Evolutionary conservation across 495 filamentous ascomycete species (phyloP), one percentile per base, ranked within the genome.

Genomic region (Aspergillus kassunensis): DNA sequence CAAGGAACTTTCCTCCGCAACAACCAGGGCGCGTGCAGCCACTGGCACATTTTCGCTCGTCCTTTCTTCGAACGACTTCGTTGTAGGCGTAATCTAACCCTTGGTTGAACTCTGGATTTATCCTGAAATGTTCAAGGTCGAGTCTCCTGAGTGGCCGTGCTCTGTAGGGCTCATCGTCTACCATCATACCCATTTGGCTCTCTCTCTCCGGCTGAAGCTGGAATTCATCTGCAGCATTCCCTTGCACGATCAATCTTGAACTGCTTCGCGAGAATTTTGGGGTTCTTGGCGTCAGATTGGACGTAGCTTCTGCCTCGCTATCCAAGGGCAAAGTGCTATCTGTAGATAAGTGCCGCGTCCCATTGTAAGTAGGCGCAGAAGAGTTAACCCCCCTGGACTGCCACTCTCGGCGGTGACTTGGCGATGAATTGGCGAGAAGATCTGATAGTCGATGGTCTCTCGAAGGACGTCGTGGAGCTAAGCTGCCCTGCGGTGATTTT

Each of bases 11-110:
- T 29, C 74, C 77, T 36, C 91, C 90, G 61, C 91, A 95, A 69
- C 91, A 96, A 20, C 79, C 74, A 1, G 82, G 74, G 30, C 85
- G 79, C 5, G 82, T 86, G 64, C 93, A 98, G 4, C 89, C 89
- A n/a, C 78, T 72, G 7, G 95, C 71, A 57, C 84, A 87, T 51
- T 83, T 82, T n/a, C 90, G 85, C 19, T 85, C 81, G 15, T 86
- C 79, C 57, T 76, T 85, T 29, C 76, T 81, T 43, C 93, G 86
- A 39, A 96, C 80, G 13, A 89, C 83, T 51, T 90, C 84, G 12
- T 74, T 69, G 64, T 83, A 97, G 8, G 90, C 88, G 58, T 82
- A 89, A 36, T 83, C 77, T 44, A 83, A 70, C 21, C 89, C 90
- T 45, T 87, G 73, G 61, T 91, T 95, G 41, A 70, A 70, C 11